Base-by-base conservation (phyloP, 192 early-diverging fungal genomes). In the Oehlia diaphana region DNA sequence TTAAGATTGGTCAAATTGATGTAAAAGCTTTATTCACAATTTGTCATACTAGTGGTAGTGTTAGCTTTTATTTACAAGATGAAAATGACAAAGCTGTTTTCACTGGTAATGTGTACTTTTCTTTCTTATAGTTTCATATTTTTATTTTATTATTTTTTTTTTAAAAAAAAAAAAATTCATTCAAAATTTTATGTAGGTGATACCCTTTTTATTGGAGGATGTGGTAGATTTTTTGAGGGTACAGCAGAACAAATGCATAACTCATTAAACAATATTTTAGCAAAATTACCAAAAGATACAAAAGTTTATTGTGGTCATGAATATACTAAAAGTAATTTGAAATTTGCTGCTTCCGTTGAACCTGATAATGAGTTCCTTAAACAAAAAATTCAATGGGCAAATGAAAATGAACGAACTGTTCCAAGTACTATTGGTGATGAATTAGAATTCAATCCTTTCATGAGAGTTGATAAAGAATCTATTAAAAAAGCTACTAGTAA, bases 151-250 rank as follows among this genome's bases (percentile, higher is more conserved):
- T 14, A 33, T n/a, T 5, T 2, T 61, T 49, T 16, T n/a, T 81
- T n/a, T n/a, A n/a, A n/a, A n/a, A 39, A 16, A 9, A 39, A 9
- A 39, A 39, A 19, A 4, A 53, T 28, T 10, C 47, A 33, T 39
- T 16, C 5, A 9, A n/a, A 50, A 50, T 28, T 12, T 39, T 69
- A 67, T 47, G 21, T 8, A 84, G 84, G 80, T 66, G 74, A 74
- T 4, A 82, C 72, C 19, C 21, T 81, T 14, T 78, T 78, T 23
- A 81, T 84, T 74, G 87, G 83, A 37, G 94, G 94, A 9, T 98
- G 96, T 81, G 97, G 97, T 7, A 82, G 92, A 26, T 96, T 99
- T 81, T 99, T 99, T 84, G 97, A 99, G 81, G 97, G 96, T 14
- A 93, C 92, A 0, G 87, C 94, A 0, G 81, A 86, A 42, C 91